Evolutionary conservation across 2,329 filamentous ascomycete genomes (phyloP).

Genomic region (Corinectria fuckeliana): DNA sequence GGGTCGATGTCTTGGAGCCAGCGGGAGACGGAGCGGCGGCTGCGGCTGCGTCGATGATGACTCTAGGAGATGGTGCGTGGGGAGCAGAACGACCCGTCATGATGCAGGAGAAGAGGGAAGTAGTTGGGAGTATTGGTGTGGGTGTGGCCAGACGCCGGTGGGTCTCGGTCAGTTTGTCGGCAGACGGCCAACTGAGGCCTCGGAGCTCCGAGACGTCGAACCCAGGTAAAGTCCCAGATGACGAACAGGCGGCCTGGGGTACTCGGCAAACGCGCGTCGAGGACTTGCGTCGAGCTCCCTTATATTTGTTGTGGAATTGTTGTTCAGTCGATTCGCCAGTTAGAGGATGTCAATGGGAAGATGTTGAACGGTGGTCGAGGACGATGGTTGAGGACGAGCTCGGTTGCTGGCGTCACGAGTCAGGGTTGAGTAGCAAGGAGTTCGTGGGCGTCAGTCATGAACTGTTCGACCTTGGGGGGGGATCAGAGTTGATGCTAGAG

Average conservation of each 20-base stretch:
- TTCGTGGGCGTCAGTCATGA: slow-evolving; percentile 6
- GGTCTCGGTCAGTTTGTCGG: slow-evolving; percentile 32
- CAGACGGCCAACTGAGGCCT: slow-evolving; percentile 26
- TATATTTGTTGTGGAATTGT: neutral
- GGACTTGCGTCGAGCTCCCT: neutral
- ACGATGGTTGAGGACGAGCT: neutral
- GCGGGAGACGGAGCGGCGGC: slow-evolving; percentile 24
- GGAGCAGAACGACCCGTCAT: slow-evolving; percentile 33
- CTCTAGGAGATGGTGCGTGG: slow-evolving; percentile 31
- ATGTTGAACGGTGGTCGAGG: neutral
- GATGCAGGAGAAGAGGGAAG: slow-evolving; percentile 21
- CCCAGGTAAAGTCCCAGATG: slow-evolving; percentile 11
- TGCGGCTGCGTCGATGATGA: slow-evolving; percentile 27
- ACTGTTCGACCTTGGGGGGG: neutral
- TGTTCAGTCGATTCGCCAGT: slow-evolving; percentile 14
- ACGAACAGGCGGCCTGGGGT: slow-evolving; percentile 2
- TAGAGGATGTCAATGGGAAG: neutral
- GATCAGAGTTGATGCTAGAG: neutral
- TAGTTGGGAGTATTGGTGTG: slow-evolving; percentile 20
- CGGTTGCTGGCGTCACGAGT: neutral
- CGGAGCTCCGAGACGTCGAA: slow-evolving; percentile 39
- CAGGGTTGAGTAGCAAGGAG: neutral
- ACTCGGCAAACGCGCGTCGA: slow-evolving; percentile 3
- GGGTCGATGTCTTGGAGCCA: slow-evolving; percentile 18
- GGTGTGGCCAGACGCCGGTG: slow-evolving; percentile 26